Base-by-base conservation (phyloP, 2,329 filamentous ascomycete genomes). In the Sporothrix curviconia region DNA sequence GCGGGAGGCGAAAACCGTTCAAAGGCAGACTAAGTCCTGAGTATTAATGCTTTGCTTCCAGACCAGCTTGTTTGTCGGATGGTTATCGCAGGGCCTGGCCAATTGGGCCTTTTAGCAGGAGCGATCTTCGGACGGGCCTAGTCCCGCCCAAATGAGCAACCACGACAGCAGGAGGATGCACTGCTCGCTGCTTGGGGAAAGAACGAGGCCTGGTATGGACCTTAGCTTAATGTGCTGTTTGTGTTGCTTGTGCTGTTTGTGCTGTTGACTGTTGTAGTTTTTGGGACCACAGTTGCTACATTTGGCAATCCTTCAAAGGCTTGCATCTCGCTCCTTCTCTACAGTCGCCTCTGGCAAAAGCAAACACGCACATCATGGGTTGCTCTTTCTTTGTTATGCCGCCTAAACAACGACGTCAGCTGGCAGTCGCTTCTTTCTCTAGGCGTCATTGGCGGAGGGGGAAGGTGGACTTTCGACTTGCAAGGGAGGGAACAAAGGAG, bases 51-150 rank as follows among this genome's bases (percentile, higher is more conserved):
- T 51, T 50, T 14, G 7, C 32, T 28, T 22, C 15, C 24, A 51
- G 19, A 24, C 17, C 32, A 51, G 49, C 34, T 51, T 39, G 49
- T 54, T 43, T 54, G 51, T 43, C 51, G 36, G 39, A 25, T 44
- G 40, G 52, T 46, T 55, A 55, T 55, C 52, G 52, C 52, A 49
- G 57, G n/a, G n/a, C n/a, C n/a, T n/a, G 24, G 32, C 44, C 52
- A 51, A 51, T 55, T 32, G 52, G 32, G 37, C 50, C 57, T 34
- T 47, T 25, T 19, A 25, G 40, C 44, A 47, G 39, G 24, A 47
- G 47, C 53, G 57, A 56, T 46, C 30, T 51, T 56, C 53, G 53
- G 47, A 56, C 39, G 24, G 40, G 30, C 15, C 53, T 34, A 56
- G 46, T 28, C 39, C n/a, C 30, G 36, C 25, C 25, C 28, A 40